Evolutionary conservation across 495 filamentous ascomycete species (phyloP), one percentile per base, ranked within the genome.

Genomic region (Cercophora sp.): DNA sequence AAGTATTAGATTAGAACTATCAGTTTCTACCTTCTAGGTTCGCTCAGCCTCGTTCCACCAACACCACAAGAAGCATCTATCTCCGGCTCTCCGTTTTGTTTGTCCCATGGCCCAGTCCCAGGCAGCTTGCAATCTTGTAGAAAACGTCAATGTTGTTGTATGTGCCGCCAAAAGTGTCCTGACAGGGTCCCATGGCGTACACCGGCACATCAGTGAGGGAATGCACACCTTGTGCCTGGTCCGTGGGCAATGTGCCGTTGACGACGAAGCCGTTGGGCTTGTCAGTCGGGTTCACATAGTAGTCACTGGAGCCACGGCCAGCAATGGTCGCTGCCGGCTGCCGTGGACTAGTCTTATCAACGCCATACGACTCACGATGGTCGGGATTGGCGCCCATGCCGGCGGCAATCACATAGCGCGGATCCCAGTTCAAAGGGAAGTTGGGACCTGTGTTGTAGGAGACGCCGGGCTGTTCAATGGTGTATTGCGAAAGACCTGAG

Each of bases 401-500:
- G 8, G 81, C 73, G 39, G 83, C 85, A 18, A 89, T 74, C 11
- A 85, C 82, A 69, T 89, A 89, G 20, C 86, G 79, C 31, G 86
- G 86, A 58, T 86, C 83, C 86, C 86, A 88, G 70, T 84, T 86
- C 26, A 77, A 66, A 23, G 86, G 86, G 73, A 89, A 89, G 66
- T 85, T 76, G 9, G 77, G 71, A 13, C 82, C 82, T 6, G 84
- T 83, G 52, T 72, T 77, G 74, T 86, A 87, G 35, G 61, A 73
- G 60, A 70, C 47, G 44, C 75, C 57, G 10, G 66, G 37, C 31
- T 60, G 59, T 18, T 69, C 52, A 10, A 72, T 68, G 2, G 77
- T 78, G 70, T 89, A 89, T 66, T 88, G 84, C n/a, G 80, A 84
- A 3, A 84, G 65, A 1, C 86, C 86, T 3, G 82, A 81, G 40